A percentile compares a stretch with the other conserved stretches of the same genome.
Evolutionary conservation across 1,284 basidiomycete species (phyloP).

Genomic region (Microbotryum lychnidis-dioicae): DNA sequence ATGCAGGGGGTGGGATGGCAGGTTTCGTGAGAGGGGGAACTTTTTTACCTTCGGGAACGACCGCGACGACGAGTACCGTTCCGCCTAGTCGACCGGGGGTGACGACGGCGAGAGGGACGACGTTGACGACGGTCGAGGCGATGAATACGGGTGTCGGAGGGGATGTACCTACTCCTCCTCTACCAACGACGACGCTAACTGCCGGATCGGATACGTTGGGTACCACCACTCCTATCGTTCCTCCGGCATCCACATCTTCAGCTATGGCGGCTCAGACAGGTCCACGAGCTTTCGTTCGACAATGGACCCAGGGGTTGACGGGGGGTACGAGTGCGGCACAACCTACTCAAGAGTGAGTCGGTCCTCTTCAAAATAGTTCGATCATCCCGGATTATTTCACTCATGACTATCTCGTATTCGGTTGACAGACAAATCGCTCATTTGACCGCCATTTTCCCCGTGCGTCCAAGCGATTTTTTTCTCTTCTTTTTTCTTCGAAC

Average conservation of each 20-base stretch:
- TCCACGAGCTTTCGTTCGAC: conserved; percentile 11
- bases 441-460: conserved; percentile 20
- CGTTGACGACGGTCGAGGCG: neutral
- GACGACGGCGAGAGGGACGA: too few relatives aligned
- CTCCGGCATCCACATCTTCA: neutral
- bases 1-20: too few relatives aligned
- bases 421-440: conserved; percentile 17
- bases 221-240: neutral
- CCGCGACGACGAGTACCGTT: neutral
- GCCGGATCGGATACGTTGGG: neutral
- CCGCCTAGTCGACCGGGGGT: too few relatives aligned
- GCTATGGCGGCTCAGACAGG: neutral
- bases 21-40: neutral
- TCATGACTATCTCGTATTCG: too few relatives aligned
- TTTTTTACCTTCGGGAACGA: neutral
- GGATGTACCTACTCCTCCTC: neutral
- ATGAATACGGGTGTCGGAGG: neutral
- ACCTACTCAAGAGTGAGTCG: neutral
- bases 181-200: neutral
- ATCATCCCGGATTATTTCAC: neutral
- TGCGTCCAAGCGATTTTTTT: neutral
- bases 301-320: conserved; percentile 21
- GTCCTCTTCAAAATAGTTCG: neutral
- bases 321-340: conserved; percentile 1
- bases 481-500: too few relatives aligned